Evolutionary conservation across 2,329 filamentous ascomycete genomes (phyloP), one percentile per base, ranked within the genome.

Genomic region (Pseudogymnoascus sp.): DNA sequence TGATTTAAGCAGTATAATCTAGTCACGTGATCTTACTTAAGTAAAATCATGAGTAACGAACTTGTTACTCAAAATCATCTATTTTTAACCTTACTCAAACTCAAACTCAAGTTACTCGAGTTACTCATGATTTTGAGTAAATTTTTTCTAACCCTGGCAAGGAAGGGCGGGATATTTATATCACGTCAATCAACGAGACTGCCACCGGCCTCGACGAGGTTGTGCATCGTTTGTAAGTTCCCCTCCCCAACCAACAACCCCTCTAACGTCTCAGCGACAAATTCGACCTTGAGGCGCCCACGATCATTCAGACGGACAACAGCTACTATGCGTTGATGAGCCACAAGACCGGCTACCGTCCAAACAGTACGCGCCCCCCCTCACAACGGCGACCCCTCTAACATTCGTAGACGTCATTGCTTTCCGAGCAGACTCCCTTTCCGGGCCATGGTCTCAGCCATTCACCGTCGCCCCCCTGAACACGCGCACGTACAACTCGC

Each of bases 271-370:
- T 31, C 23, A 53, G 47, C 62, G 75, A 82, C 69, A 85, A 86
- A 66, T 85, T 77, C 65, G 83, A 85, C 66, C 76, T 85, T 1
- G 83, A 86, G 67, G 83, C 82, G 0, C 83, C 83, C 0, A 83
- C 81, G 0, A 85, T 85, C 61, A 75, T 85, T 5, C 83, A 85
- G 69, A 85, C 83, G 0, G 82, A 85, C 35, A 76, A 77, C 64
- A 83, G 81, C 66, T 86, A 86, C 67, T 85, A 80, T 67, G 81
- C 82, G 0, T 68, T 86, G 37, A 85, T 85, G 82, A 84, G 81
- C 66, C 83, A 85, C 66, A 86, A 85, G 75, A 86, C 83, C 0
- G 83, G 83, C 0, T 86, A 86, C 62, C 75, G 83, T n/a, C 83
- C 83, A 0, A 85, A 85, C 61, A 85, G 76, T 73, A 53, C 65